phyloP scores from a whole-genome alignment of 148 eudicot species.

The Salicornia ramosissima region DNA sequence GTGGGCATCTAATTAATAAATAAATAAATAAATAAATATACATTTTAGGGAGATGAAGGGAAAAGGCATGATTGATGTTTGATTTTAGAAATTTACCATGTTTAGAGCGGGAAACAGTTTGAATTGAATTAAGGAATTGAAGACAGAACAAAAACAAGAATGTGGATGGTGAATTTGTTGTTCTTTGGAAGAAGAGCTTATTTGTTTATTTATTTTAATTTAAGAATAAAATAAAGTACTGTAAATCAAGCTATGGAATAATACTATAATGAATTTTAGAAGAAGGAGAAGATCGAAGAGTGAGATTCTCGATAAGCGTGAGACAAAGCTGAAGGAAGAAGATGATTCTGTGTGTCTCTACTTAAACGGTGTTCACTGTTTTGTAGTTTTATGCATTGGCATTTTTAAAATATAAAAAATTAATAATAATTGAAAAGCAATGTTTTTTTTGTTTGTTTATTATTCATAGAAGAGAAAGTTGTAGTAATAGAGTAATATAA shows the following conservation, averaged over 20 bases:
- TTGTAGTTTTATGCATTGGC: constrained; percentile 16
- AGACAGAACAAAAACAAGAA: constrained; percentile 4
- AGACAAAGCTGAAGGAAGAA: constrained; percentile 28
- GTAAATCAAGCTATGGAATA: no score
- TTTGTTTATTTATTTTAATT: no score
- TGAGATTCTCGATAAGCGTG: constrained; percentile 33
- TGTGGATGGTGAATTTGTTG: constrained; percentile 6
- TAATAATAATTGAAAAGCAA: no score
- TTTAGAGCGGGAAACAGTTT: constrained; percentile 24
- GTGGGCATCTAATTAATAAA: constrained; percentile 3
- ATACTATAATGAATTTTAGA: background rate
- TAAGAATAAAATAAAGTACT: background rate
- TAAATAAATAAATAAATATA: no score
- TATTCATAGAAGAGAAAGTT: background rate
- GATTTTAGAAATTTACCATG: background rate
- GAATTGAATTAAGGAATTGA: constrained; percentile 19
- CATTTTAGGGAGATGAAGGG: no score
- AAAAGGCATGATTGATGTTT: background rate
- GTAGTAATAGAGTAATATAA: no score
- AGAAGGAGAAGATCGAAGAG: constrained; percentile 2
- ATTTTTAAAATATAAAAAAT: background rate
- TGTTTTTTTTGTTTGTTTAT: background rate
- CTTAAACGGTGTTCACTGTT: constrained; percentile 27
- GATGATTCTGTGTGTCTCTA: constrained; percentile 28
- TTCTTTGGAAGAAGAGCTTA: constrained; percentile 1